phyloP scores from a whole-genome alignment of 2,329 filamentous ascomycete genomes.

The Ceratocystis variospora region DNA sequence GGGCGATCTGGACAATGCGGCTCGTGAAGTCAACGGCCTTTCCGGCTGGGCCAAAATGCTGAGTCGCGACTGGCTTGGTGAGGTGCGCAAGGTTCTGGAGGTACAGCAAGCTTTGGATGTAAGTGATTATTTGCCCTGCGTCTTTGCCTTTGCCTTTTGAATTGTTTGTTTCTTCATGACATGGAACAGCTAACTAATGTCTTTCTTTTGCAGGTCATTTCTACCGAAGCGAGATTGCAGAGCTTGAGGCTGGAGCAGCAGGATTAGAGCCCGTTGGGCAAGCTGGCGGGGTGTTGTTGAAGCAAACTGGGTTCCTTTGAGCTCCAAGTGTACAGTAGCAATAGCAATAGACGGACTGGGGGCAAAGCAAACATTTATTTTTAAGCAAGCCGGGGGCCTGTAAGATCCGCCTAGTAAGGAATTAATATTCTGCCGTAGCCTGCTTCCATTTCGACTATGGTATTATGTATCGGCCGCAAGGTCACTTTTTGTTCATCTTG shows the following conservation, averaged over 20 bases:
- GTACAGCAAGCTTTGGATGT: conserved; percentile 94
- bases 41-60: conserved; percentile 91
- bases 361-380: conserved; percentile 7
- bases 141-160: neutral
- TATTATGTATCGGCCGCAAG: neutral
- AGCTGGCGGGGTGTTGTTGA: conserved; percentile 1
- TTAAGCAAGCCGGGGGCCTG: neutral
- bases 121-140: conserved; percentile 30
- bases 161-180: neutral
- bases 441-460: neutral
- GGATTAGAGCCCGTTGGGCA: neutral
- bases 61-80: conserved; percentile 82
- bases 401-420: too few relatives aligned
- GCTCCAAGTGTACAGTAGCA: conserved; percentile 19
- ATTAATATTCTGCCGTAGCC: too few relatives aligned
- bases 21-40: conserved; percentile 86
- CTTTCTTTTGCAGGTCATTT: conserved; percentile 52
- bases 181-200: conserved; percentile 22
- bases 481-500: neutral
- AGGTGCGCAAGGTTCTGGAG: conserved; percentile 84
- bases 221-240: conserved; percentile 77
- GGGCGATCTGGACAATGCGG: conserved; percentile 79
- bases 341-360: conserved; percentile 17
- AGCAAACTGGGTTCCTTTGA: conserved; percentile 12
- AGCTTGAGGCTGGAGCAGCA: conserved; percentile 39